Conservation (phyloP, 2,329 filamentous ascomycete genomes). For the Fusarium azukiicola region DNA sequence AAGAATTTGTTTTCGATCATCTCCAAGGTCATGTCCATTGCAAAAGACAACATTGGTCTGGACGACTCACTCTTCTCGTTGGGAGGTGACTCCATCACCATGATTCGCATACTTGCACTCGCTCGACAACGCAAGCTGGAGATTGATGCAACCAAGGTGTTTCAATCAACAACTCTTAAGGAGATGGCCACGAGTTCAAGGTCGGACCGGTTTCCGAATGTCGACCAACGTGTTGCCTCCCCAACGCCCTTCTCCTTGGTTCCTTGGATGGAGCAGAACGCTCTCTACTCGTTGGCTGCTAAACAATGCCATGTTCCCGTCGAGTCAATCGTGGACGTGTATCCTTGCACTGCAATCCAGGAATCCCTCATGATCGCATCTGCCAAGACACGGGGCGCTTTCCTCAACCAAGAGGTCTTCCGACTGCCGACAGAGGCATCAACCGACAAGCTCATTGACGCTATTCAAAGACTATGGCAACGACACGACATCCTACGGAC, state of each 20-base stretch:
- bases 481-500: not conserved
- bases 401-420: not conserved
- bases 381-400: not conserved
- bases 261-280: not conserved
- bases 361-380: not conserved
- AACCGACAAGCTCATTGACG: not conserved
- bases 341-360: not conserved
- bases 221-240: not conserved
- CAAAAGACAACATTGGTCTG: not conserved
- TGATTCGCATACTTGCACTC: not conserved
- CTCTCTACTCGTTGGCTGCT: not conserved
- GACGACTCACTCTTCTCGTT: not conserved
- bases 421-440: not conserved
- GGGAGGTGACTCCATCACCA: slow-evolving; percentile 6
- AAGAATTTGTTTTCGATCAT: not conserved
- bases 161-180: not conserved
- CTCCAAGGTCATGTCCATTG: not conserved
- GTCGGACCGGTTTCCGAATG: not conserved
- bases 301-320: not conserved
- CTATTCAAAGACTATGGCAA: too few species aligned
- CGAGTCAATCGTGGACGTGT: not conserved
- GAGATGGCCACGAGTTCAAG: not conserved
- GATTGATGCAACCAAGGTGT: not conserved
- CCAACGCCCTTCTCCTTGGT: not conserved
- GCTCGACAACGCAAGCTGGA: not conserved